These are phyloP conservation scores for Echinosophora koreensis DNA, from an alignment of 306 rosid species.

Conservation along the genomic window DNA sequence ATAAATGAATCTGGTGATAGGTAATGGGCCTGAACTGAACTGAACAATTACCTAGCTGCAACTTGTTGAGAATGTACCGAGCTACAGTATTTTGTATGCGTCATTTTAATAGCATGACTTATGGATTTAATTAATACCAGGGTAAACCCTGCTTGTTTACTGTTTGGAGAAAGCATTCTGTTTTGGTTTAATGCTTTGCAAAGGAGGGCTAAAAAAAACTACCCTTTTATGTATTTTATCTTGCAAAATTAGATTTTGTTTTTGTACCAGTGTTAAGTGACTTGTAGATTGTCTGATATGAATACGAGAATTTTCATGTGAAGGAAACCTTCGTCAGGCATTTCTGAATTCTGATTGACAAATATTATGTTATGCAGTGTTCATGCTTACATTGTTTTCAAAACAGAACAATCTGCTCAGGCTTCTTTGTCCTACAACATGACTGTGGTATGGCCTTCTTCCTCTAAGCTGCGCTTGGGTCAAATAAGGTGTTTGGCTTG, in stretches of 20 bases:
- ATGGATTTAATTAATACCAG: background rate
- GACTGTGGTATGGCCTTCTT: conserved; percentile 73
- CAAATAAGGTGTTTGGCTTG: background rate
- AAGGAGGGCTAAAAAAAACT: background rate
- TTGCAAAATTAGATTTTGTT: background rate
- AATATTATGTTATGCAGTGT: conserved; percentile 66
- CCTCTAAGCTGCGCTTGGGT: conserved; percentile 11
- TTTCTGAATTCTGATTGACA: conserved; percentile 42
- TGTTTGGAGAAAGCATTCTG: conserved; percentile 10
- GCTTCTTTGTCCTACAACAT: conserved; percentile 87
- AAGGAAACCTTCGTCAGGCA: conserved; percentile 26
- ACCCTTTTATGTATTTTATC: conserved; percentile 24
- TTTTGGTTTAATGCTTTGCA: conserved; percentile 17
- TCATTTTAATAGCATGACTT: background rate
- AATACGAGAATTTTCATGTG: background rate
- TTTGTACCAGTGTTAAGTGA: background rate
- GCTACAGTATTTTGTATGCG: conserved; percentile 13
- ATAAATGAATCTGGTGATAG: conserved; percentile 77
- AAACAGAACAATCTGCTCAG: conserved; percentile 75
- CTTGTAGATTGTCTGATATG: background rate
- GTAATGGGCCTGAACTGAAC: conserved; percentile 53
- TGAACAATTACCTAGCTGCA: background rate
- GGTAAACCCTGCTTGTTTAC: background rate
- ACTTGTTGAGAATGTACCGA: conserved; percentile 29
- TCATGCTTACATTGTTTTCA: conserved; percentile 86